These are phyloP conservation scores for Alnus rubra DNA, from an alignment of 306 rosid genomes.

Conservation along the genomic window DNA sequence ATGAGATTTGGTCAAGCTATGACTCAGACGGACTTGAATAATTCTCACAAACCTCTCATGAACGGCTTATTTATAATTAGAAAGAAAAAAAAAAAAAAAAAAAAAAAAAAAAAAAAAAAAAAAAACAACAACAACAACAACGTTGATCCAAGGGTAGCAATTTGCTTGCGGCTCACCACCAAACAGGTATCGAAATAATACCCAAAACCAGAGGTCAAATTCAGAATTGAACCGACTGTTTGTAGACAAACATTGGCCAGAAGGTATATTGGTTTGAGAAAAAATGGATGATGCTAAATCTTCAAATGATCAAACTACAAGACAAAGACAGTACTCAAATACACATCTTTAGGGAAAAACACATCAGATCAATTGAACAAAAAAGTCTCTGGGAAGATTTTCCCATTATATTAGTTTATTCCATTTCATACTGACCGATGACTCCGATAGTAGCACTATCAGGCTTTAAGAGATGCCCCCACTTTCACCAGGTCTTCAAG, in stretches of 20 bases:
- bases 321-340: not conserved
- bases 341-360: constrained; percentile 13
- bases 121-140: no score
- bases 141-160: not conserved
- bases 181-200: not conserved
- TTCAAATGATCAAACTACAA: constrained; percentile 27
- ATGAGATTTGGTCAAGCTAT: no score
- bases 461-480: constrained; percentile 59
- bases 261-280: not conserved
- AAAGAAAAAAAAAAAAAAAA: no score
- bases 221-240: not conserved
- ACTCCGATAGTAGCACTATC: constrained; percentile 29
- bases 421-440: constrained; percentile 18
- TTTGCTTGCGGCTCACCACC: no score
- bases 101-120: no score
- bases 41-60: no score
- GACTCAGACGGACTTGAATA: no score
- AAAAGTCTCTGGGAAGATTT: constrained; percentile 5
- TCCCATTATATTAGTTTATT: constrained; percentile 44
- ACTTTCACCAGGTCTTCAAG: constrained; percentile 78
- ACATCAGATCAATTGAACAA: not conserved
- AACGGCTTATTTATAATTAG: no score
- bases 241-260: not conserved
- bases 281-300: not conserved
- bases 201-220: not conserved